phyloP scores from a whole-genome alignment of 1,139 yeast species.

The Nakaseomyces uthaithaninus region DNA sequence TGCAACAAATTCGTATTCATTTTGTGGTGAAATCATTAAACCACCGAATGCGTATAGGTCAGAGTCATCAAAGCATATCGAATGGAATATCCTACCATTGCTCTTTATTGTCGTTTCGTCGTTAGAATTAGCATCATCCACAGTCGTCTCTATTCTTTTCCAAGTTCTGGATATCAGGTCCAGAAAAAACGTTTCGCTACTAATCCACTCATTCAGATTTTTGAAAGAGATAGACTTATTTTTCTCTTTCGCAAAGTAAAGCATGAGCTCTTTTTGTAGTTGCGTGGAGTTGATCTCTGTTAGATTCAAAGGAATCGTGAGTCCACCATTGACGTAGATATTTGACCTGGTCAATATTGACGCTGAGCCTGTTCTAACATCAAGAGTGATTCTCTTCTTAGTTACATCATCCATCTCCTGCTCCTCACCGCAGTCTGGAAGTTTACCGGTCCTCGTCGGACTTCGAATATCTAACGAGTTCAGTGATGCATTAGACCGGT shows the following conservation, averaged over 20 bases:
- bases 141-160: constrained; percentile 35
- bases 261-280: constrained; percentile 25
- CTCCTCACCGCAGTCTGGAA: constrained; percentile 22
- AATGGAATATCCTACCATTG: constrained; percentile 50
- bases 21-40: constrained; percentile 32
- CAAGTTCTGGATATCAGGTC: constrained; percentile 52
- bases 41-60: constrained; percentile 60
- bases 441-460: background rate
- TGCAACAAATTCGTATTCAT: constrained; percentile 37
- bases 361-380: constrained; percentile 61
- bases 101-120: constrained; percentile 34
- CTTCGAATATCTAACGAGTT: background rate
- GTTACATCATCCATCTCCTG: constrained; percentile 16
- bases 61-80: constrained; percentile 43
- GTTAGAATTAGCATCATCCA: constrained; percentile 11
- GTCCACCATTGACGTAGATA: constrained; percentile 59
- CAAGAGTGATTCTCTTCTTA: constrained; percentile 33
- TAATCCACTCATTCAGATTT: constrained; percentile 38
- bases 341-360: constrained; percentile 49
- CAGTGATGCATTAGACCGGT: background rate
- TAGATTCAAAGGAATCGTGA: constrained; percentile 50
- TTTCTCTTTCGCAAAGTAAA: constrained; percentile 23
- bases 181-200: constrained; percentile 49
- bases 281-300: constrained; percentile 32
- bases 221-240: constrained; percentile 17